Evolutionary conservation across 2,329 filamentous ascomycete species (phyloP), one percentile per base, ranked within the genome.

Genomic region (Leptodontidium sp.): DNA sequence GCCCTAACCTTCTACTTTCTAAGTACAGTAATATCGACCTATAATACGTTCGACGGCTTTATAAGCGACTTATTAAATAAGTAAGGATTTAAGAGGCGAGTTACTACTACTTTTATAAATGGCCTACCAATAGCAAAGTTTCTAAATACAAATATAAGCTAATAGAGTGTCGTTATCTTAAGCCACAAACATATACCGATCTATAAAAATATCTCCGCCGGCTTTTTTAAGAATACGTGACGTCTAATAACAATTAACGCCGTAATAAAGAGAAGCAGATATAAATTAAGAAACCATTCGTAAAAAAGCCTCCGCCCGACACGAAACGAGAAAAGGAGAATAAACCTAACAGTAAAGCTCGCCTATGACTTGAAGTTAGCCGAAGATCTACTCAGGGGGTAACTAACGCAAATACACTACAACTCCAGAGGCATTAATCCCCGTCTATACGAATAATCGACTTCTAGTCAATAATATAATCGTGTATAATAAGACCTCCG

Each of bases 1-100:
- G 66, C 69, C 38, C 61, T 64, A 21, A 72, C 67, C 15, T 61
- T 40, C 67, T 43, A 72, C 49, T 50, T 64, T 55, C 65, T 68
- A 17, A 47, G 65, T 7, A 72, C n/a, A 4, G 53, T 66, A 15
- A 72, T 68, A 43, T 71, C 43, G 5, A 71, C 64, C 29, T 65
- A 59, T 5, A 71, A 53, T 21, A 68, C 57, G 58, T 32, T 57
- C 26, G n/a, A 55, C 26, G 24, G 68, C 63, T 40, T 21, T 58
- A 58, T 63, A 14, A 69, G 57, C 65, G 29, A 52, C 47, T 26
- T 43, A n/a, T 57, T 15, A 1, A 24, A 55, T 2, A 38, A 11
- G 55, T 66, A 24, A 14, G 15, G 26, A 63, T 53, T 65, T 32
- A 38, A 68, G 32, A 70, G 17, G 32, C 50, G 43, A 38, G 8